Base-by-base conservation (phyloP, 345 rosid genomes). In the Hypericum androsaemum region DNA sequence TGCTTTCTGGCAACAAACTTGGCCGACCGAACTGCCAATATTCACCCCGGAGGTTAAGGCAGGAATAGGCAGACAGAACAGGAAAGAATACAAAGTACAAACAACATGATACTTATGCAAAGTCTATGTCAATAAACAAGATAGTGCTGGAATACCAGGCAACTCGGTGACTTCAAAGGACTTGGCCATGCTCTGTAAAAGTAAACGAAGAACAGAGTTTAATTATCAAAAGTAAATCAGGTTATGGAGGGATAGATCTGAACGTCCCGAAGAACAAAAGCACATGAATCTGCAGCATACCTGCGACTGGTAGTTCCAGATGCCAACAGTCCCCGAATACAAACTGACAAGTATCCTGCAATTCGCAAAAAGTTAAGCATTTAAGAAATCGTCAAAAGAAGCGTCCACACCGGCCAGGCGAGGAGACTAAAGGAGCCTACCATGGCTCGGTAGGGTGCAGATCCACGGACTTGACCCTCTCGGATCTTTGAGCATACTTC, bases 81-180 rank as follows among this genome's bases (percentile, higher is more conserved):
- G 39, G 36, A 49, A 54, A 28, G 13, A 37, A 10, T 5, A 7
- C 10, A 11, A 10, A 8, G n/a, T n/a, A 44, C 3, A 10, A 14
- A 5, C 12, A 41, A 50, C 17, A 11, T 41, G 44, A 41, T 5
- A 39, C 12, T 5, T 38, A 7, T 47, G 28, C 7, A 36, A 22
- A 22, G 32, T 22, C 32, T 22, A 4, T 22, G 13, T 39, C 10
- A 46, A 36, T 44, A 39, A 42, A 44, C 7, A 12, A 36, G 52
- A 36, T 35, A 51, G 13, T 10, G 22, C 9, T 6, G 47, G 35
- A 51, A 13, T 64, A 94, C 99, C 99, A 63, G 97, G 97, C 57
- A 82, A 74, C 39, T 83, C 94, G 3, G 95, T 83, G 64, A 80
- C 89, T 70, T 94, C 95, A 37, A 88, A 80, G 13, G 95, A 86